Evolutionary conservation across 2,329 filamentous ascomycete species (phyloP).

Genomic region (Diaporthe amygdali): DNA sequence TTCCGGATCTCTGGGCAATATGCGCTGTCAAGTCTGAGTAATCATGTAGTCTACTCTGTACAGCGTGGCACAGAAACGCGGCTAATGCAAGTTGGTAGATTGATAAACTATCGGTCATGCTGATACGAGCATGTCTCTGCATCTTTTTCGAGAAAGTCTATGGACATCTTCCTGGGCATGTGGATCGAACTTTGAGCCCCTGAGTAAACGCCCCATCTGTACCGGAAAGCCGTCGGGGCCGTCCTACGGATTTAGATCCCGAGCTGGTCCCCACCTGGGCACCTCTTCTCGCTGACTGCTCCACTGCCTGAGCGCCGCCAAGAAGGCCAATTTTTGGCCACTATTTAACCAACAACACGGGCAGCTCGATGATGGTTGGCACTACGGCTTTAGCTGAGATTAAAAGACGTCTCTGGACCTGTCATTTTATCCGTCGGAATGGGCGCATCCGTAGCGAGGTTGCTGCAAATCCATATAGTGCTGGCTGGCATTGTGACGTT

Average conservation of each 20-base stretch:
- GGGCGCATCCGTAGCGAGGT: background rate
- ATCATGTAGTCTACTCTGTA: background rate
- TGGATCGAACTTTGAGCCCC: background rate
- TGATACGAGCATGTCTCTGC: background rate
- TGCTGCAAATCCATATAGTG: background rate
- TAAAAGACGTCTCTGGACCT: background rate
- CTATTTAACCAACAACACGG: background rate
- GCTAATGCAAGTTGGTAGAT: background rate
- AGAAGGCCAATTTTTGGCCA: background rate
- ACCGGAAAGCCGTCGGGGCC: background rate
- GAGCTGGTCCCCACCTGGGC: background rate
- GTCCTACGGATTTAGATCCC: background rate
- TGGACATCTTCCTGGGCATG: background rate
- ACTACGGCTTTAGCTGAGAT: background rate
- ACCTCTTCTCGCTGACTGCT: background rate
- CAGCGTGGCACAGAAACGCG: background rate
- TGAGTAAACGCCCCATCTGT: background rate
- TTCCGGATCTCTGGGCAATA: background rate
- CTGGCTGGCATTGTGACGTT: background rate
- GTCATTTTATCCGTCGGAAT: background rate
- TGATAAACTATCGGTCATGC: background rate
- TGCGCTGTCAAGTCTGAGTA: background rate
- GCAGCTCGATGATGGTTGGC: background rate
- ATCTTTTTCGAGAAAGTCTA: no score
- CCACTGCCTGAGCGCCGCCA: background rate